Evolutionary conservation across 768 basidiomycete genomes (phyloP), one percentile per base, ranked within the genome.

Genomic region (Rhodotorula taiwanensis): DNA sequence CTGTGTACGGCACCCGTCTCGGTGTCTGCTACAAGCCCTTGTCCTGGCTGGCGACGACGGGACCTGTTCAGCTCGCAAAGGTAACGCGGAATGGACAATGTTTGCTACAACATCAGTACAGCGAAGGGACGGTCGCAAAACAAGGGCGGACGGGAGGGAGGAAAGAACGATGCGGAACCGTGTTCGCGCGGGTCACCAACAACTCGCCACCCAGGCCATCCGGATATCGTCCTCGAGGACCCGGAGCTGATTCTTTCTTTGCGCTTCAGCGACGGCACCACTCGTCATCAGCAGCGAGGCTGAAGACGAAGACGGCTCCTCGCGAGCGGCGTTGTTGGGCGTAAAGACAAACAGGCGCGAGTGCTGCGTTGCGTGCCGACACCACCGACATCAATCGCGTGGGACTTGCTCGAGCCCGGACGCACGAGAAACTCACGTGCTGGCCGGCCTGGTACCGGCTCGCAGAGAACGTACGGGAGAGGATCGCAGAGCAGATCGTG

Each of bases 301-400:
- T 10, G 13, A 1, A 4, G 4, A 15, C 27, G 8, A 27, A 25
- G 25, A 49, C 27, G 27, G 7, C 16, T 7, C 18, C 47, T 25
- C 9, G 27, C 47, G 27, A 5, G 15, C 5, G 25, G 6, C 8
- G 13, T 44, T 14, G 45, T n/a, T 47, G 43, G 14, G 27, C 28
- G 48, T 49, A 25, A 9, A 49, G 27, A 11, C 21, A 16, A 49
- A 28, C n/a, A 49, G 48, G 28, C 27, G 48, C 7, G 48, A 31
- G 15, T 49, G 8, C n/a, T 43, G 15, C 42, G 13, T 43, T n/a
- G n/a, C 42, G 52, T 20, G 54, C 5, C 28, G 31, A 27, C 23
- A 43, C 25, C 44, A 34, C 36, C 33, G 55, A 25, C n/a, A 56
- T 16, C 44, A 56, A 20, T 44, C 55, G n/a, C n/a, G n/a, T n/a